Evolutionary conservation across 108 stramenopile species (phyloP), one percentile per base, ranked within the genome.

Genomic region (Nannochloropsis oceanica): DNA sequence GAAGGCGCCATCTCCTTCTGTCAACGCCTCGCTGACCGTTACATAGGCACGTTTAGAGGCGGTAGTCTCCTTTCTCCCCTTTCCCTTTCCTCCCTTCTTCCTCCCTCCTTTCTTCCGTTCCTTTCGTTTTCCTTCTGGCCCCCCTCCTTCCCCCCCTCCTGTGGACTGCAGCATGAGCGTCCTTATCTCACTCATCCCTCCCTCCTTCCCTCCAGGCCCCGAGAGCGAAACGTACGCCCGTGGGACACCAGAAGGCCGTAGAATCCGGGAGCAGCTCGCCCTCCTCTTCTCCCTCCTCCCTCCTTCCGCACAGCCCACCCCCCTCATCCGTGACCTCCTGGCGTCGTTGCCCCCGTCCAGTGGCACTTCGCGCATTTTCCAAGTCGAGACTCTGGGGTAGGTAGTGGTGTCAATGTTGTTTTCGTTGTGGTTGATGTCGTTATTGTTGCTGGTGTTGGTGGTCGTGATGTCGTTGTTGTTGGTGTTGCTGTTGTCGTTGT

Each of bases 241-340:
- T n/a, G 59, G 59, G 22, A 73, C 59, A n/a, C 59, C 59, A 18
- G 59, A 73, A n/a, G 59, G 59, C 59, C 59, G 59, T n/a, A 7
- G 59, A 7, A 73, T 73, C 9, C 59, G 83, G 20, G 44, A 87
- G 79, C 87, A 87, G 83, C 87, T 87, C n/a, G 87, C 87, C 44
- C 44, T 87, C 26, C 84, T 87, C 25, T 87, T 87, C 84, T 84
- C 87, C 43, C 87, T 87, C 24, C 84, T 87, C 0, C 87, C 87
- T 27, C 84, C 87, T 13, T 26, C 59, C 5, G 80, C 84, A 11
- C 87, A 87, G 84, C 87, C 87, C 27, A 83, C 81, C 24, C 8
- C 44, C 27, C 26, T 26, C 25, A 42, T 87, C 42, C 26, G 44
- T 22, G 79, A 84, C 50, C 46, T 88, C 42, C 87, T 88, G 13